Evolutionary conservation across 345 rosid species (phyloP).

Genomic region (Acer yangbiense): DNA sequence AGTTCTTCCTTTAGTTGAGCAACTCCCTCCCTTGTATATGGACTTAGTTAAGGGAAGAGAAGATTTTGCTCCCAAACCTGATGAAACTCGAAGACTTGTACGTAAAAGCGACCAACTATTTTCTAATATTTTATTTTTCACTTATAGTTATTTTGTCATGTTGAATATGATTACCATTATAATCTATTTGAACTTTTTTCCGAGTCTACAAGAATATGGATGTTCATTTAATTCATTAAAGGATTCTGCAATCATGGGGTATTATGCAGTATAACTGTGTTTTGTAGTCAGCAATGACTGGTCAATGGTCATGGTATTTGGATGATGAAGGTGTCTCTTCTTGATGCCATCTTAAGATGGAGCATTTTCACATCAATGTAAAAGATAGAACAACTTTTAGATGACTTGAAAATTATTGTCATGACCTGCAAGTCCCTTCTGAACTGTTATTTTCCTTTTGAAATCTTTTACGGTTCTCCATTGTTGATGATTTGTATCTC

Average conservation of each 20-base stretch:
- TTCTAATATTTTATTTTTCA: neutral
- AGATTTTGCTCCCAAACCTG: slow-evolving; percentile 93
- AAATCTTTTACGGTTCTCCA: neutral
- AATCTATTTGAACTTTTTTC: neutral
- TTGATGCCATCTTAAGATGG: neutral
- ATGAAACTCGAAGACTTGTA: slow-evolving; percentile 95
- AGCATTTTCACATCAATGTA: neutral
- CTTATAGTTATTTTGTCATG: slow-evolving; percentile 1
- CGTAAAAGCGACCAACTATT: slow-evolving; percentile 33
- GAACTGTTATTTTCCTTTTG: neutral
- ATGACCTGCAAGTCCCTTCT: neutral
- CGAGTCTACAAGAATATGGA: neutral
- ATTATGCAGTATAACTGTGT: neutral
- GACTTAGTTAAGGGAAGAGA: slow-evolving; percentile 94
- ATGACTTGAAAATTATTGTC: slow-evolving; percentile 1
- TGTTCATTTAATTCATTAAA: neutral
- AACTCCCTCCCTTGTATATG: slow-evolving; percentile 94
- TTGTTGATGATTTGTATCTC: slow-evolving; percentile 17
- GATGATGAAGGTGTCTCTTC: slow-evolving; percentile 5
- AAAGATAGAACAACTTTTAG: neutral
- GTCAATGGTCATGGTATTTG: neutral
- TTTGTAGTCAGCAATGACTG: neutral
- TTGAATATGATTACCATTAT: slow-evolving; percentile 13
- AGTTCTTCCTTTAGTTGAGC: slow-evolving; percentile 91
- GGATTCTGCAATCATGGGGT: neutral